These are phyloP conservation scores for Candida succiphila DNA, from an alignment of 805 yeast genomes.

Conservation along the genomic window DNA sequence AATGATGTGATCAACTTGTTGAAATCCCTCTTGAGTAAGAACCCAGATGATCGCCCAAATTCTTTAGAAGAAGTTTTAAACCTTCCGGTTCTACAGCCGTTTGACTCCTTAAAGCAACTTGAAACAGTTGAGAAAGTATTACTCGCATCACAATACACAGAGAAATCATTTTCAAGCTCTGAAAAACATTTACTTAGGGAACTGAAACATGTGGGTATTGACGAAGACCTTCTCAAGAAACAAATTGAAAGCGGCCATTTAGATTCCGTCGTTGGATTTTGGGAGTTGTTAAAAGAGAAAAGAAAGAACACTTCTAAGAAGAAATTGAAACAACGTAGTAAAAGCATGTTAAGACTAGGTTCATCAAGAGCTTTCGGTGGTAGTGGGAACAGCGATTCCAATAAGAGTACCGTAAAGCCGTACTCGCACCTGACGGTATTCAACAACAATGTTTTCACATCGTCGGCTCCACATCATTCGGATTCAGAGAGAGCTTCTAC, in stretches of 20 bases:
- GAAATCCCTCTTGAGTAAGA: conserved; percentile 48
- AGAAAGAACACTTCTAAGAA: conserved; percentile 26
- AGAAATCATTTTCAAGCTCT: conserved; percentile 42
- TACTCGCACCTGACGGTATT: too few relatives aligned
- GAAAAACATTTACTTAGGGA: conserved; percentile 56
- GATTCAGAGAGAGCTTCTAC: too few relatives aligned
- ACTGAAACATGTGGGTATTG: conserved; percentile 52
- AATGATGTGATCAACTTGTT: conserved; percentile 44
- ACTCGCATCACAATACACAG: conserved; percentile 23
- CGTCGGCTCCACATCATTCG: too few relatives aligned
- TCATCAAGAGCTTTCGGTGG: conserved; percentile 16
- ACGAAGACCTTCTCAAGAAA: conserved; percentile 46
- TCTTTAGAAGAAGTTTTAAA: conserved; percentile 38
- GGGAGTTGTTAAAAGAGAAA: conserved; percentile 55
- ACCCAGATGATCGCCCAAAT: conserved; percentile 53
- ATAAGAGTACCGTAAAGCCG: too few relatives aligned
- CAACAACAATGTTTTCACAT: too few relatives aligned
- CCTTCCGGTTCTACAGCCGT: conserved; percentile 39
- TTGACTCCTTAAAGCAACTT: conserved; percentile 29
- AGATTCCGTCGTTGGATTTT: conserved; percentile 66
- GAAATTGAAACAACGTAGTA: conserved; percentile 13
- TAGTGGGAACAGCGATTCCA: conserved; percentile 1
- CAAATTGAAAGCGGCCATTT: conserved; percentile 50
- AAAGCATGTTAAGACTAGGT: conserved; percentile 20
- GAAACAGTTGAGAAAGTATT: conserved; percentile 27